phyloP scores from a whole-genome alignment of 2,329 filamentous ascomycete genomes.

The Shiraia bambusicola region DNA sequence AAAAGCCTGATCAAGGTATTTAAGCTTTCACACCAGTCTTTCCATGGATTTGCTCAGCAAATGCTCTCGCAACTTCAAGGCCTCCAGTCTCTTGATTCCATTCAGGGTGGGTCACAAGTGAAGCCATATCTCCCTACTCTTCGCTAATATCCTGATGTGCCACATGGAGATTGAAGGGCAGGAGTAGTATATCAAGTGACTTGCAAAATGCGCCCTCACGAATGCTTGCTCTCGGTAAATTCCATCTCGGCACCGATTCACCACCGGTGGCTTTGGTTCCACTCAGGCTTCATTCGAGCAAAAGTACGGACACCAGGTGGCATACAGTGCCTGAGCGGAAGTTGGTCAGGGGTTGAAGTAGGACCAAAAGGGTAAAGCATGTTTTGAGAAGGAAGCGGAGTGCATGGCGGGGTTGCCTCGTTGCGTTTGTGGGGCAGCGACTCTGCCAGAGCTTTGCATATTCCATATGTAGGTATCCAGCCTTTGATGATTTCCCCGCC shows the following conservation, averaged over 20 bases:
- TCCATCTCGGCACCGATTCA: no score
- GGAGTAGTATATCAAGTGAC: background rate
- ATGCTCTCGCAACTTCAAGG: slow-evolving; percentile 35
- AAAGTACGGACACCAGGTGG: background rate
- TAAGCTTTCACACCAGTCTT: slow-evolving; percentile 23
- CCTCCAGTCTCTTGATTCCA: slow-evolving; percentile 36
- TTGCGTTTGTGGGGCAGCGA: slow-evolving; percentile 24
- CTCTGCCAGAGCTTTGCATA: background rate
- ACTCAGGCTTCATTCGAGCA: no score
- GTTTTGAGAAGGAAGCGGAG: slow-evolving; percentile 19
- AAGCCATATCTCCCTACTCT: slow-evolving; percentile 5
- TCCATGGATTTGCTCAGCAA: slow-evolving; percentile 27
- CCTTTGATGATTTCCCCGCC: slow-evolving; percentile 15
- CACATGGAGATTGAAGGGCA: background rate
- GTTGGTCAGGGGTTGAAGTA: background rate
- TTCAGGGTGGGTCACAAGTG: slow-evolving; percentile 35
- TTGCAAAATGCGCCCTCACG: no score
- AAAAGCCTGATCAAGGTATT: background rate
- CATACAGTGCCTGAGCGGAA: background rate
- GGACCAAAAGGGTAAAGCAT: slow-evolving; percentile 5
- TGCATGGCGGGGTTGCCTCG: slow-evolving; percentile 18
- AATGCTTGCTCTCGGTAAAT: no score
- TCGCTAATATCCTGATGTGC: background rate
- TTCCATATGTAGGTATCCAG: slow-evolving; percentile 11
- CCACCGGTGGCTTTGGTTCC: no score